phyloP scores from a whole-genome alignment of 169 alveolate genomes.

The Plasmodium coatneyi region DNA sequence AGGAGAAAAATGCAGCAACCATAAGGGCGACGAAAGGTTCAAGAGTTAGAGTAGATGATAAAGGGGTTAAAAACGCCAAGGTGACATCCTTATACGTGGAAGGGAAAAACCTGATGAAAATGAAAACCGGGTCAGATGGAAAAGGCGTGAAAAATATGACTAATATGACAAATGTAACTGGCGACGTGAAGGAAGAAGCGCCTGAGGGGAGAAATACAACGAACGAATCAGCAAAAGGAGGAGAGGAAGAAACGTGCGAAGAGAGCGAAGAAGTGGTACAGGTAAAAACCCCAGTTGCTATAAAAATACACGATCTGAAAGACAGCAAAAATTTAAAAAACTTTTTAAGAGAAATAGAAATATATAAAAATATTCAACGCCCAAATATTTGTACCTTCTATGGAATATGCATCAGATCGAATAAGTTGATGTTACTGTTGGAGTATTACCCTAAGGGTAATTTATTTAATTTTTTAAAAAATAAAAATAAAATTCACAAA shows the following conservation, averaged over 20 bases:
- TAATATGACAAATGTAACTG: not conserved
- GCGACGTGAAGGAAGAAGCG: not conserved
- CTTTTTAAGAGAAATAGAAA: conserved; percentile 73
- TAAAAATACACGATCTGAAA: conserved; percentile 64
- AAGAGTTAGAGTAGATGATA: not conserved
- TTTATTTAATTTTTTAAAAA: conserved; percentile 66
- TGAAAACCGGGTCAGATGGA: not conserved
- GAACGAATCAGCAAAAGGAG: not conserved
- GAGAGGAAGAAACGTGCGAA: not conserved
- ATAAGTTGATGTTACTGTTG: conserved; percentile 57
- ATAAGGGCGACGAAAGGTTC: not conserved
- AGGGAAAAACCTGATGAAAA: not conserved
- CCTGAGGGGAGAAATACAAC: not conserved
- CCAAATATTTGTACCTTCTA: conserved; percentile 63
- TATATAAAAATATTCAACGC: conserved; percentile 61
- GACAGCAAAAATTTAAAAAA: conserved; percentile 65
- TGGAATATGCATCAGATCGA: conserved; percentile 58
- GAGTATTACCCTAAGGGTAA: conserved; percentile 67
- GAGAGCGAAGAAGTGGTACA: conserved; percentile 10
- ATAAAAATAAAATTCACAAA: conserved; percentile 66
- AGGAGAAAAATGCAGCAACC: not conserved
- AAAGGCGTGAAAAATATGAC: not conserved
- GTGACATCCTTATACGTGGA: not conserved
- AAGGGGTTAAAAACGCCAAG: not conserved
- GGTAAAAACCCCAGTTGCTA: conserved; percentile 58